These are phyloP conservation scores for Grigorovia transvaalensis DNA, from an alignment of 805 yeast species.

Conservation along the genomic window DNA sequence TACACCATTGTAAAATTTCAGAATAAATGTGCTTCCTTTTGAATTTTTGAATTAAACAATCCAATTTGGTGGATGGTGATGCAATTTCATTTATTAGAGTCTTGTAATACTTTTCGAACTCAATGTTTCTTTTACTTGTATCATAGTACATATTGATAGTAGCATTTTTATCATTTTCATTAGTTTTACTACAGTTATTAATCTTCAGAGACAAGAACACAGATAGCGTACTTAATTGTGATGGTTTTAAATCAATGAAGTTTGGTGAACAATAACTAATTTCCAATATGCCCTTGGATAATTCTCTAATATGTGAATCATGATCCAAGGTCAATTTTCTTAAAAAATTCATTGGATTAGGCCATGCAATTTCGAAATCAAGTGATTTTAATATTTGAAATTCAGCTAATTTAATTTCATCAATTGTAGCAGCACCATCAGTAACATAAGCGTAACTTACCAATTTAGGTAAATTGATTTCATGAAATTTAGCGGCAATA, in stretches of 20 bases:
- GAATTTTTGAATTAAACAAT: constrained; percentile 18
- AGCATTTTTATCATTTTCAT: constrained; percentile 21
- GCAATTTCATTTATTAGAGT: constrained; percentile 22
- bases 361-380: constrained; percentile 67
- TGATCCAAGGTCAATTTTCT: constrained; percentile 83
- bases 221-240: constrained; percentile 72
- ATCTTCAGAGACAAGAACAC: constrained; percentile 72
- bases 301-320: constrained; percentile 69
- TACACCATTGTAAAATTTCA: constrained; percentile 13
- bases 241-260: constrained; percentile 64
- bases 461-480: constrained; percentile 77
- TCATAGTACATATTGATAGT: constrained; percentile 18
- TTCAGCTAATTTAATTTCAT: constrained; percentile 76
- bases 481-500: constrained; percentile 92
- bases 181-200: not conserved
- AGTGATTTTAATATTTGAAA: constrained; percentile 61
- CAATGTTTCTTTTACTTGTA: constrained; percentile 8
- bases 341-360: constrained; percentile 83
- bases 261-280: constrained; percentile 64
- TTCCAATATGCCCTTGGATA: constrained; percentile 76
- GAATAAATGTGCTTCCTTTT: constrained; percentile 13
- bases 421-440: constrained; percentile 76
- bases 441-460: constrained; percentile 79
- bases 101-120: constrained; percentile 13
- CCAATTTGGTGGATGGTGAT: constrained; percentile 22